Base-by-base conservation (phyloP, 2,329 filamentous ascomycete genomes). In the Diaporthe sp. region DNA sequence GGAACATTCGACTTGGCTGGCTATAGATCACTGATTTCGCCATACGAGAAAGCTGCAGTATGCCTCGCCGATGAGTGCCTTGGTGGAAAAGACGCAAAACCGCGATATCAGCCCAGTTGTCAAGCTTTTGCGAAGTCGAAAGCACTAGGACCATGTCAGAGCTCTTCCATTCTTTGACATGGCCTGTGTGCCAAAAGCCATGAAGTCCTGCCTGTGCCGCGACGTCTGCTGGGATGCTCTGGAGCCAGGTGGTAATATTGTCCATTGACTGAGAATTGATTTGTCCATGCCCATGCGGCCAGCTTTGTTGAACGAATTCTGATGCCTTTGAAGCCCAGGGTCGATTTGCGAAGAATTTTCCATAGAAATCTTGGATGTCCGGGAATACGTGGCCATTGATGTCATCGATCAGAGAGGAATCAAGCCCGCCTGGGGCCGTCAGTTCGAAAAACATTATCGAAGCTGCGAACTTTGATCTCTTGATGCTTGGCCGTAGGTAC, bases 1-100 rank as follows among this genome's bases (percentile, higher is more conserved):
- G 58, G 58, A 61, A 61, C 6, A 42, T 2, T 8, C 58, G 37
- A 28, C 58, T 61, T n/a, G 58, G 58, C 58, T 61, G 58, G 58
- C 37, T 42, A 17, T 13, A 61, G 37, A 61, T 42, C 2, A 61
- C 58, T 9, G 58, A 61, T 39, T 22, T 42, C 25, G 58, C 37
- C 6, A 28, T 19, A 13, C 34, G 22, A 28, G 22, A 61, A 9
- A 61, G 58, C n/a, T 19, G 37, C 19, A 61, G 58, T 8, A 61
- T 61, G 22, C 58, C 58, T 61, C 28, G 10, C 22, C 6, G n/a
- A 13, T 15, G 22, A 61, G 4, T 42, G 17, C 37, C 58, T 17
- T 42, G 57, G 57, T 3, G 22, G 10, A 6, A 39, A 15, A 59
- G 34, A 2, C 57, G 34, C 22, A 42, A n/a, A 10, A 39, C 34